Base-by-base conservation (phyloP, 257 asterid genomes). In the Solanum rostratum region DNA sequence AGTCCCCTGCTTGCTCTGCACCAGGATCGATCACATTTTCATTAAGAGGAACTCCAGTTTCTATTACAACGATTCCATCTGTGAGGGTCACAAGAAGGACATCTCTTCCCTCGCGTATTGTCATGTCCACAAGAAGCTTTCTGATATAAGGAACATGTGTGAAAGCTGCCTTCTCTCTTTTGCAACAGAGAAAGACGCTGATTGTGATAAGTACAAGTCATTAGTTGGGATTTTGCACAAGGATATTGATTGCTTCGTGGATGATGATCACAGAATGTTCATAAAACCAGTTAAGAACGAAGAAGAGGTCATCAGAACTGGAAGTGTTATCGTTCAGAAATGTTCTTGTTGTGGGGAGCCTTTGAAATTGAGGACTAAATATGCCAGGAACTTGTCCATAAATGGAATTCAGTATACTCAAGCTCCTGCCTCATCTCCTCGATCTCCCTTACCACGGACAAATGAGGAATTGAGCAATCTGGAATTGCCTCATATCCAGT, bases 291-390 rank as follows among this genome's bases (percentile, higher is more conserved):
- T 85, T 13, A 92, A 90, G 91, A 88, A 86, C 80, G 97, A 91
- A 14, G 95, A 89, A 7, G 88, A 60, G 57, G 89, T 84, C 59
- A 76, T 1, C 45, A 41, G 68, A 12, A 85, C 83, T 37, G 94
- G 84, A 14, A 87, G 37, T 82, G 80, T 81, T 83, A 90, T 84
- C 0, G 29, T 33, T 84, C 83, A 83, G 15, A 85, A 86, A 81
- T 97, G 99, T 80, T 91, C 91, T 57, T 97, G 99, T 83, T 97
- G 99, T 83, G 98, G 96, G 57, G 98, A 97, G 87, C 86, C 87
- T 73, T n/a, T 91, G 84, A 93, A 91, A 83, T 18, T 69, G 59
- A 91, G 82, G 76, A 50, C 93, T 3, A 95, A 87, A 70, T 91
- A 86, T 80, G 53, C 78, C 7, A 84, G 92, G 78, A 93, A 84